Percentiles rank a stretch among this genome's conserved stretches.
phyloP scores from a whole-genome alignment of 139 green algal species.

The Coelastrella sp. region DNA sequence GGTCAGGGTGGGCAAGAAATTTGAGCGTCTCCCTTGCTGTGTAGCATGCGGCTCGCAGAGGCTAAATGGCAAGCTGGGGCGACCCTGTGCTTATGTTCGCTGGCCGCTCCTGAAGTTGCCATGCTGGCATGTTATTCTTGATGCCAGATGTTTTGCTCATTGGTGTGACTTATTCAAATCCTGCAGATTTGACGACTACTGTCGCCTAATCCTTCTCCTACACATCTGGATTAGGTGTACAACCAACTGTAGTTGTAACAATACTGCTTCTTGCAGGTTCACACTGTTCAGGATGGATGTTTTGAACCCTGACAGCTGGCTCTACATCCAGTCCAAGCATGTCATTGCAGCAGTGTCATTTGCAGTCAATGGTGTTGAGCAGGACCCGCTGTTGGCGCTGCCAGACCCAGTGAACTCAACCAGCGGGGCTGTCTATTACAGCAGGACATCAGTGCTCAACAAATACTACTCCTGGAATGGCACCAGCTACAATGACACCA shows the following conservation, averaged over 20 bases:
- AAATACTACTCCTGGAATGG: conserved; percentile 18
- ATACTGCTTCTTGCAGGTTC: neutral
- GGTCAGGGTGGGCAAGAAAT: too few species aligned
- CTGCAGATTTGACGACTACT: neutral
- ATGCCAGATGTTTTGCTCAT: too few species aligned
- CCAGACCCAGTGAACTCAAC: neutral
- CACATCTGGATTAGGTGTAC: neutral
- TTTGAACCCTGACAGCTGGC: neutral
- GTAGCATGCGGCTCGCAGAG: too few species aligned
- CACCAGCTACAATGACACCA: conserved; percentile 22
- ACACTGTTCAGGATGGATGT: conserved; percentile 15
- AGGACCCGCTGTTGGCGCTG: neutral
- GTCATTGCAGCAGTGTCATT: neutral
- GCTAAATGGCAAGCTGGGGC: too few species aligned
- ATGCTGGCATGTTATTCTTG: too few species aligned
- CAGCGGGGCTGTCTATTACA: neutral
- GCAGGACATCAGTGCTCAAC: neutral
- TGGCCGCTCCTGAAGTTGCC: too few species aligned
- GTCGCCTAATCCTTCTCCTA: neutral
- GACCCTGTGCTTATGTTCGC: too few species aligned
- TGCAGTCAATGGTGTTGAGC: conserved; percentile 7
- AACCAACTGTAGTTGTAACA: too few species aligned
- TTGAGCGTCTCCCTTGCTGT: too few species aligned
- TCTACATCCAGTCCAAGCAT: neutral
- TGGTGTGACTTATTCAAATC: too few species aligned